Evolutionary conservation across 2,329 filamentous ascomycete genomes (phyloP), one percentile per base, ranked within the genome.

Genomic region (Colletotrichum horii): DNA sequence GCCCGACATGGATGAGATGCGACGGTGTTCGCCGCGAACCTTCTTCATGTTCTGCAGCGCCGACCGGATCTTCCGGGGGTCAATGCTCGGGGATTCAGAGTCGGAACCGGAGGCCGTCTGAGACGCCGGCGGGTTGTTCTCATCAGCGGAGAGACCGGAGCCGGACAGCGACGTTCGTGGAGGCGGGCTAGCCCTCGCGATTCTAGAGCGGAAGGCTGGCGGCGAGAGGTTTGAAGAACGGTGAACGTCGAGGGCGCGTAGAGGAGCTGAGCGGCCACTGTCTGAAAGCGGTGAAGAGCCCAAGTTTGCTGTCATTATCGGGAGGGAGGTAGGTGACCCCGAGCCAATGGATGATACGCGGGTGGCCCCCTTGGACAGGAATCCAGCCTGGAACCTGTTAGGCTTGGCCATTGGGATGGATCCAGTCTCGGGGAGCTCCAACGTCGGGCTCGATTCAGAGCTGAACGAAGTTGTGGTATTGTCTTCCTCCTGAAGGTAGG

Each of bases 381-480:
- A 98, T 7, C 96, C 96, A 3, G 96, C 91, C 80, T 98, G 95
- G 86, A 98, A 98, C 58, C 96, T 91, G 84, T 91, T 94, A 66
- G 91, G 91, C 79, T 94, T 94, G 38, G 84, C 79, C 19, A 80
- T 75, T 8, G 81, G 78, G 6, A 88, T 79, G 12, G 79, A 83
- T 9, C 84, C 83, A 16, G 83, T 79, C 58, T 90, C 87, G 0
- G 87, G 85, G 1, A 92, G 82, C 56, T 93, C 90, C 43, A 93
- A 85, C 4, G 91, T 92, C 1, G 91, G 85, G 89, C 91, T 82
- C 82, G 90, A 80, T 84, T 88, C 77, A 84, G 93, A 80, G 89
- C 87, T 76, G 19, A 83, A 79, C 14, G 93, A 80, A 89, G 87
- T 52, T 24, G 43, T 76, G 22, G 83, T 79, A 11, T 89, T 90